Evolutionary conservation across 148 eudicot species (phyloP), one percentile per base, ranked within the genome.

Genomic region (Rhododendron griersonianum): DNA sequence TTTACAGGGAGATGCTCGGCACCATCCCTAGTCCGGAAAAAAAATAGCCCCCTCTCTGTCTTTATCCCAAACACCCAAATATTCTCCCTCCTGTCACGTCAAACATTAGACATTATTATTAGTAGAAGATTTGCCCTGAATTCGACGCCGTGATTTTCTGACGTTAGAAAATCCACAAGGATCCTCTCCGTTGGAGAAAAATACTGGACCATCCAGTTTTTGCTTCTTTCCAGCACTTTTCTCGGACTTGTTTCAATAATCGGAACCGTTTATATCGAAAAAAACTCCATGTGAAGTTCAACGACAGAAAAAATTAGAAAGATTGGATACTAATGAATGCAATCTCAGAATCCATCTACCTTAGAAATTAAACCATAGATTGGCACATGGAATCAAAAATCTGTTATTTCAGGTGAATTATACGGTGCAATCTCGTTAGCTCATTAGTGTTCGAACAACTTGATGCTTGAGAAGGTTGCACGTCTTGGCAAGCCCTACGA

Each of bases 1-100:
- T 41, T 0, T 41, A 41, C 7, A 41, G 1, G 44, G 45, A 41
- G 45, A 41, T 6, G 45, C 45, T 41, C 45, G 7, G 1, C 1
- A 5, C 1, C 45, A 41, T 41, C 8, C 45, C 37, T 0, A 35
- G 37, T 35, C n/a, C 37, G 37, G 37, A 3, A 0, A 35, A 35
- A 35, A 41, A 6, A 41, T 55, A 55, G 61, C 61, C 61, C 61
- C 61, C 14, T 75, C 13, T 7, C 13, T 16, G 21, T 18, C 51
- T 78, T 78, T 78, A 78, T 78, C 81, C 15, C 51, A 44, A 45
- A 78, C 48, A 45, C 51, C 50, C 51, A 78, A 78, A 78, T 78
- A 78, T 41, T 78, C 51, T 41, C 16, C 25, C 16, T 18, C 30
- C 83, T 35, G 81, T 90, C 92, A 91, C 89, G 88, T 92, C 92